Evolutionary conservation across 2,329 filamentous ascomycete species (phyloP).

Genomic region (Aspergillus pseudotamarii): DNA sequence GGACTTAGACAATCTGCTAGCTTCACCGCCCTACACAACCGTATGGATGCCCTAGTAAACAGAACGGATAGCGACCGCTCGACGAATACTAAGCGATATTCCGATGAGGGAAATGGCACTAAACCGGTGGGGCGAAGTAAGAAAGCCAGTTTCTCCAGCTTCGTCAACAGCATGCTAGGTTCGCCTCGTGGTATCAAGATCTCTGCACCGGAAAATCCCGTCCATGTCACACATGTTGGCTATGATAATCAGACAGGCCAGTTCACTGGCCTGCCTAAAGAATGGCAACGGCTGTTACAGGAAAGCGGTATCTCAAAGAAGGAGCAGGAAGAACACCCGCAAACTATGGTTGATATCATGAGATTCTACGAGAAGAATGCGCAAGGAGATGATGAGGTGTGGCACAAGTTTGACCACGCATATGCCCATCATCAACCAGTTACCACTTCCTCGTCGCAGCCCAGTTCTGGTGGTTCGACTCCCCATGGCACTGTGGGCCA

Average conservation of each 20-base stretch:
- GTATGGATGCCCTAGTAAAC: conserved; percentile 54
- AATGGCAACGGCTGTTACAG: conserved; percentile 95
- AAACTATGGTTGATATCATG: conserved; percentile 93
- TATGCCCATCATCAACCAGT: conserved; percentile 56
- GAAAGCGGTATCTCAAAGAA: conserved; percentile 96
- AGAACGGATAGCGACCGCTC: conserved; percentile 51
- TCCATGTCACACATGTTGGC: conserved; percentile 96
- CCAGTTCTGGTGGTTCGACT: conserved; percentile 44
- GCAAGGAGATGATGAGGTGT: conserved; percentile 80
- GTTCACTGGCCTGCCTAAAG: conserved; percentile 93
- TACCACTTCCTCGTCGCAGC: conserved; percentile 43
- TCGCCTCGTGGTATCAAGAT: conserved; percentile 91
- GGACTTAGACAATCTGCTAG: conserved; percentile 67
- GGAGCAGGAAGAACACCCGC: conserved; percentile 92
- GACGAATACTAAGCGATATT: conserved; percentile 70
- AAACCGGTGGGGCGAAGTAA: conserved; percentile 67
- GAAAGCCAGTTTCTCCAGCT: conserved; percentile 85
- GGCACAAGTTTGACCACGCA: conserved; percentile 95
- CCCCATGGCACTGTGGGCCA: conserved; percentile 56
- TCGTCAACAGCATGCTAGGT: conserved; percentile 80
- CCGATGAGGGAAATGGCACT: conserved; percentile 71
- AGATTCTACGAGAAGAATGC: conserved; percentile 96
- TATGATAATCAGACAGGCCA: conserved; percentile 96
- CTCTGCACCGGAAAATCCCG: conserved; percentile 95
- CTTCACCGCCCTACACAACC: conserved; percentile 57